Evolutionary conservation across 2,329 filamentous ascomycete genomes (phyloP).

Genomic region (Aspergillus novofumigatus): DNA sequence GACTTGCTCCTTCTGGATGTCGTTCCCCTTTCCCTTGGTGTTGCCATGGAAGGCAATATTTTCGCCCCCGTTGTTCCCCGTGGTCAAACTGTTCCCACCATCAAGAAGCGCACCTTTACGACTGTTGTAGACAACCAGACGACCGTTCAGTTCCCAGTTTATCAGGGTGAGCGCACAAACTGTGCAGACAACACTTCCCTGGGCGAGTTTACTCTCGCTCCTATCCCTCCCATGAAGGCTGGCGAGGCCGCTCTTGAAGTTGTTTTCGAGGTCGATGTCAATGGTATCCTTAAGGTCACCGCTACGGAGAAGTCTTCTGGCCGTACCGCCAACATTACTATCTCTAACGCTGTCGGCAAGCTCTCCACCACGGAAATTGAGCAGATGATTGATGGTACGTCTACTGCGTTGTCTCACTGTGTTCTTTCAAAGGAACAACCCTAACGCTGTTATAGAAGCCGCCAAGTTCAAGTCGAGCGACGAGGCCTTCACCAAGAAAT

Average conservation of each 20-base stretch:
- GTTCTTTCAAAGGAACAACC: neutral
- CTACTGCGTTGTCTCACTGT: neutral
- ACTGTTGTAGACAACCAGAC: slow-evolving; percentile 65
- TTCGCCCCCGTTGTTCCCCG: slow-evolving; percentile 89
- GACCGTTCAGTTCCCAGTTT: slow-evolving; percentile 87
- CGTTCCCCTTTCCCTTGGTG: slow-evolving; percentile 91
- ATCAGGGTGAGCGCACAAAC: slow-evolving; percentile 95
- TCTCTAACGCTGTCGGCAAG: slow-evolving; percentile 99
- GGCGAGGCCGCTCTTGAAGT: slow-evolving; percentile 96
- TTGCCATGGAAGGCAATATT: slow-evolving; percentile 99
- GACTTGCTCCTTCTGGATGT: slow-evolving; percentile 96
- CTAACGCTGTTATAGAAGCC: slow-evolving; percentile 57
- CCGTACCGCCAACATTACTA: slow-evolving; percentile 98
- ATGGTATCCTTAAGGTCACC: slow-evolving; percentile 99
- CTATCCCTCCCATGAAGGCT: slow-evolving; percentile 80
- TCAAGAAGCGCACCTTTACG: slow-evolving; percentile 88
- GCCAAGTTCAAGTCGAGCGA: slow-evolving; percentile 98
- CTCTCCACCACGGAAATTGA: slow-evolving; percentile 92
- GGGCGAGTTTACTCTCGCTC: slow-evolving; percentile 93
- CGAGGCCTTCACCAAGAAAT: slow-evolving; percentile 98
- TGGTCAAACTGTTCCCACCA: slow-evolving; percentile 68
- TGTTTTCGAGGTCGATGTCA: slow-evolving; percentile 99
- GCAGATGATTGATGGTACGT: slow-evolving; percentile 84
- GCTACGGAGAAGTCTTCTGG: slow-evolving; percentile 98
- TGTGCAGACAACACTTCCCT: slow-evolving; percentile 98